Base-by-base conservation (phyloP, 2,329 filamentous ascomycete species). In the Onygena corvina region DNA sequence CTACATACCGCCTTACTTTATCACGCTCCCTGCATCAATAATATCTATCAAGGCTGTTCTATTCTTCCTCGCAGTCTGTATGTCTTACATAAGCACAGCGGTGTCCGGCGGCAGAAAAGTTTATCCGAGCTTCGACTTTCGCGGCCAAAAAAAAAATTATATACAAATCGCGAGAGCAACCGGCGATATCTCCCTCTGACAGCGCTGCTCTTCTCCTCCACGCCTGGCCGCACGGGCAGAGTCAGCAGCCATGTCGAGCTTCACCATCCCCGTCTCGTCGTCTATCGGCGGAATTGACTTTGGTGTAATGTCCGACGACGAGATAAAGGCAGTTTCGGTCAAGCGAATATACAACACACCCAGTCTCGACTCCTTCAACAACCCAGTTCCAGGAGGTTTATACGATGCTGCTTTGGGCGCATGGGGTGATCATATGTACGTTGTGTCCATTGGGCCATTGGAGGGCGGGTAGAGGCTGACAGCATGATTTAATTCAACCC, bases 391-490 rank as follows among this genome's bases (percentile, higher is more conserved):
- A 11, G 88, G 88, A 52, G 92, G 92, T 64, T 76, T 98, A 6
- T 94, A 98, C 63, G 92, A 95, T 67, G 79, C 86, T 50, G 89
- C 90, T 42, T 75, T 98, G 53, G 92, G 92, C 25, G 86, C 90
- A 48, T 94, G 87, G 76, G 81, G 84, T 44, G 87, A 94, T 62
- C 79, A 84, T 64, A 74, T 81, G 86, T 93, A 76, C 71, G 80
- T 57, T 31, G 52, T 27, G 25, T 33, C 45, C 18, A 31, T 42
- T 42, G 38, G 16, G n/a, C 5, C 9, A 16, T 25, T 42, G n/a
- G 23, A 42, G 9, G 6, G 8, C 38, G 2, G n/a, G 21, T 12
- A 14, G 16, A 42, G 2, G 16, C 38, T 42, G 2, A 42, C 33
- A 36, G 16, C 23, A 35, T 27, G n/a, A 12, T n/a, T 34, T 34